Conservation (phyloP, 2,329 filamentous ascomycete genomes). For the Fusarium anthophilum region DNA sequence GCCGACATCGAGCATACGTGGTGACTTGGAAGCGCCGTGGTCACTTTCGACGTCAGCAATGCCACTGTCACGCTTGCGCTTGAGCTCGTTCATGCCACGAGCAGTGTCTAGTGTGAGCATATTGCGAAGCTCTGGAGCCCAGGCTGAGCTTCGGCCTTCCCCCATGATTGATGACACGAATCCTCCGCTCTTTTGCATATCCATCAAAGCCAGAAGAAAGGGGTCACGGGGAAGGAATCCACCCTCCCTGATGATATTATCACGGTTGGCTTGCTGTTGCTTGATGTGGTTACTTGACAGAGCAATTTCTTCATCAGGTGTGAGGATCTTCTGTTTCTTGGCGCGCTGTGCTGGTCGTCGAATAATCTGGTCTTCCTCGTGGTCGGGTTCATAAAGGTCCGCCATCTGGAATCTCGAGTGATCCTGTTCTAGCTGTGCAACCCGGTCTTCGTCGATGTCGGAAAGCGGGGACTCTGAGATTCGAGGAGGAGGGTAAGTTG, state of each 20-base stretch:
- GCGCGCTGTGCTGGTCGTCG: slow-evolving; percentile 77
- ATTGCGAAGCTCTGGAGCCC: slow-evolving; percentile 93
- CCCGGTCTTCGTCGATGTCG: slow-evolving; percentile 72
- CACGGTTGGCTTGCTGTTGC: slow-evolving; percentile 84
- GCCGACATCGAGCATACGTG: slow-evolving; percentile 71
- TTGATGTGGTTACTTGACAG: slow-evolving; percentile 82
- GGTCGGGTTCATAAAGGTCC: slow-evolving; percentile 69
- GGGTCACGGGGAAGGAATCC: slow-evolving; percentile 89
- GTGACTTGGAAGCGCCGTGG: slow-evolving; percentile 70
- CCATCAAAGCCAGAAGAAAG: slow-evolving; percentile 85
- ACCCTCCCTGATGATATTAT: slow-evolving; percentile 84
- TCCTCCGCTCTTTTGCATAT: slow-evolving; percentile 89
- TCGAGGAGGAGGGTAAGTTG: slow-evolving; percentile 63
- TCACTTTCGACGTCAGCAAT: slow-evolving; percentile 81
- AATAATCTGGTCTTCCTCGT: slow-evolving; percentile 66
- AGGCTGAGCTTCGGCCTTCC: slow-evolving; percentile 78
- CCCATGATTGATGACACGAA: slow-evolving; percentile 90
- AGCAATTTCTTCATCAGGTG: slow-evolving; percentile 82
- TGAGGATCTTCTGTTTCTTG: slow-evolving; percentile 80
- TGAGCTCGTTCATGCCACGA: slow-evolving; percentile 79
- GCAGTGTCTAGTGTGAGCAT: slow-evolving; percentile 89
- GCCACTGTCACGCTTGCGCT: slow-evolving; percentile 92
- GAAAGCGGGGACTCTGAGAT: slow-evolving; percentile 77
- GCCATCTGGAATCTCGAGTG: slow-evolving; percentile 63
- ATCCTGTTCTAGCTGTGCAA: slow-evolving; percentile 67